Evolutionary conservation across 1,139 yeast species (phyloP).

Genomic region (Kurtzmaniella quercitrusa): DNA sequence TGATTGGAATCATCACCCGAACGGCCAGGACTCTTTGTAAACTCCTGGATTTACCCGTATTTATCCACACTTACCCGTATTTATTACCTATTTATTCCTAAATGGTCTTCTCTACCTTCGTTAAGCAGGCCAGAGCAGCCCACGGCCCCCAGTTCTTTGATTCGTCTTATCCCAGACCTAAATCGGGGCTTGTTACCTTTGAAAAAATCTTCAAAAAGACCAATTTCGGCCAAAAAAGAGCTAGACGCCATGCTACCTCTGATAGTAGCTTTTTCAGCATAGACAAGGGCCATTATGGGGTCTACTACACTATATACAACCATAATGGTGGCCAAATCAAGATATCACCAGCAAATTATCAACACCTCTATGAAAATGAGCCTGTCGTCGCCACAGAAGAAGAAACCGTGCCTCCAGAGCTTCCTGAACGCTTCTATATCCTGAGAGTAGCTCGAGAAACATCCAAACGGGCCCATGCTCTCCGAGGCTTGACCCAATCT

Average conservation of each 20-base stretch:
- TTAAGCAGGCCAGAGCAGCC: slow-evolving; percentile 22
- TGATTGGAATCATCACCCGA: too few relatives aligned
- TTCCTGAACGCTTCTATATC: slow-evolving; percentile 19
- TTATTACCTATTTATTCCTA: neutral
- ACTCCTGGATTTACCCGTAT: too few relatives aligned
- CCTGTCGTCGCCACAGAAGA: neutral
- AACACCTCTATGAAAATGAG: slow-evolving; percentile 2
- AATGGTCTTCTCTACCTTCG: slow-evolving; percentile 25
- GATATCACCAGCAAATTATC: slow-evolving; percentile 5
- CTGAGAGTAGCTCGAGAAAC: slow-evolving; percentile 29
- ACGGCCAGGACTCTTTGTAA: too few relatives aligned
- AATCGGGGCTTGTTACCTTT: slow-evolving; percentile 19
- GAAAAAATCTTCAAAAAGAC: slow-evolving; percentile 15
- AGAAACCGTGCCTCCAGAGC: slow-evolving; percentile 3
- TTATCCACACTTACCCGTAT: neutral
- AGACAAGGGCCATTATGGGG: slow-evolving; percentile 42
- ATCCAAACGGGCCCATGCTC: slow-evolving; percentile 1
- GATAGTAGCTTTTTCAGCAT: slow-evolving; percentile 25
- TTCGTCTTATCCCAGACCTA: slow-evolving; percentile 35
- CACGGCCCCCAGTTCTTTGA: slow-evolving; percentile 35
- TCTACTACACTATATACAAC: slow-evolving; percentile 40
- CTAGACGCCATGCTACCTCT: slow-evolving; percentile 27
- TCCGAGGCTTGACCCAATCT: neutral
- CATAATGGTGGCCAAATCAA: slow-evolving; percentile 26
- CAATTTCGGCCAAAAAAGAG: slow-evolving; percentile 20